Base-by-base conservation (phyloP, 305 asterid species). In the Fraxinus albicans region DNA sequence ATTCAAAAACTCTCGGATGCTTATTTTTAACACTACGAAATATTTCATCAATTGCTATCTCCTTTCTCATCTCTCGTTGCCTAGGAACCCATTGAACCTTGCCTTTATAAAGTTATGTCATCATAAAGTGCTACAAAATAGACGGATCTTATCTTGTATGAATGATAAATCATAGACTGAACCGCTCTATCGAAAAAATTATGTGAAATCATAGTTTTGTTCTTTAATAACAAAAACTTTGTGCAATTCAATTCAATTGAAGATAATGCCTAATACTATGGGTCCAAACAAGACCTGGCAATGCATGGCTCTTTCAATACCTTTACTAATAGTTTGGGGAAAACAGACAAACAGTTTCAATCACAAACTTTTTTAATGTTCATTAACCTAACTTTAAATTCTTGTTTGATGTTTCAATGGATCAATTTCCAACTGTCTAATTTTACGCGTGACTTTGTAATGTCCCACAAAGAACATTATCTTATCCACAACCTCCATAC, bases 361-460 rank as follows among this genome's bases (percentile, higher is more conserved):
- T 58, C 76, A 78, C 47, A 58, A 60, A 60, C 81, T 78, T 78
- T 77, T 77, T 8, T 69, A 3, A 27, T 69, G 73, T 69, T 69
- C 75, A 27, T 15, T 69, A 69, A 69, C 75, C 38, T 69, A 69
- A 29, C 75, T 31, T 69, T 15, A 13, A 69, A 27, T 69, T 27
- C 8, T 29, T 29, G 36, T 31, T 29, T 29, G 75, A 31, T 69
- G n/a, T 69, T 69, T 29, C 75, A 69, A 31, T 69, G 21, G 3
- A 69, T 69, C 75, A 69, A 29, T 31, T 31, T 13, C 23, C n/a
- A 69, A 29, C 38, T 69, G 36, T 69, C 36, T 1, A 82, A 82
- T 82, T 77, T n/a, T 70, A 72, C 69, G 83, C 86, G 86, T 83
- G 86, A 79, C 13, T 69, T 77, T 77, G 36, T 47, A 23, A 27